These are phyloP conservation scores for Flueggea neowawraea DNA, from an alignment of 441 rosid genomes.

Conservation along the genomic window DNA sequence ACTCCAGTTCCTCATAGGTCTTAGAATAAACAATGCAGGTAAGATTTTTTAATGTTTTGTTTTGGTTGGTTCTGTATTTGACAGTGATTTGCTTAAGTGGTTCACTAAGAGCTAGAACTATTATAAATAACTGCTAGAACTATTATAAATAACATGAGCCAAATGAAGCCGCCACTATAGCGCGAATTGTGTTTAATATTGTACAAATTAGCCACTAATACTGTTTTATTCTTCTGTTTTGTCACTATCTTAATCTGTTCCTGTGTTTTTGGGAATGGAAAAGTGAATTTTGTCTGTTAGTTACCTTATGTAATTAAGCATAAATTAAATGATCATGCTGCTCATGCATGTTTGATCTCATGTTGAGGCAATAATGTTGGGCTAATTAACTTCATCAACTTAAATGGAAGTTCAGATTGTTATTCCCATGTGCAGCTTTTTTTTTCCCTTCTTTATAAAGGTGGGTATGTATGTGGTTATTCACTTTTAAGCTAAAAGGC, in stretches of 20 bases:
- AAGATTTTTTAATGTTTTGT: not conserved
- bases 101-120: too few relatives aligned
- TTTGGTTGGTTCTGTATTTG: not conserved
- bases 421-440: too few relatives aligned
- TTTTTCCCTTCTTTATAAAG: too few relatives aligned
- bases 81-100: not conserved
- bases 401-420: not conserved
- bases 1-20: not conserved
- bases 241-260: not conserved
- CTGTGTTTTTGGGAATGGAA: not conserved
- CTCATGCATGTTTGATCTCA: not conserved
- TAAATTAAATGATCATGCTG: not conserved
- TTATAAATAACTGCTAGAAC: too few relatives aligned
- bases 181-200: not conserved
- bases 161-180: too few relatives aligned
- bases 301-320: not conserved
- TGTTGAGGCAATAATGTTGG: not conserved
- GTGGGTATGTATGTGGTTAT: too few relatives aligned
- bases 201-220: not conserved
- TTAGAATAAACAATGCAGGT: constrained; percentile 9
- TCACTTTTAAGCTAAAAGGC: too few relatives aligned
- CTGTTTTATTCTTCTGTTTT: not conserved
- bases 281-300: not conserved
- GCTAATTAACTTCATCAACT: not conserved
- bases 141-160: too few relatives aligned